phyloP scores from a whole-genome alignment of 163 green algal genomes.

The Scenedesmus sp. region DNA sequence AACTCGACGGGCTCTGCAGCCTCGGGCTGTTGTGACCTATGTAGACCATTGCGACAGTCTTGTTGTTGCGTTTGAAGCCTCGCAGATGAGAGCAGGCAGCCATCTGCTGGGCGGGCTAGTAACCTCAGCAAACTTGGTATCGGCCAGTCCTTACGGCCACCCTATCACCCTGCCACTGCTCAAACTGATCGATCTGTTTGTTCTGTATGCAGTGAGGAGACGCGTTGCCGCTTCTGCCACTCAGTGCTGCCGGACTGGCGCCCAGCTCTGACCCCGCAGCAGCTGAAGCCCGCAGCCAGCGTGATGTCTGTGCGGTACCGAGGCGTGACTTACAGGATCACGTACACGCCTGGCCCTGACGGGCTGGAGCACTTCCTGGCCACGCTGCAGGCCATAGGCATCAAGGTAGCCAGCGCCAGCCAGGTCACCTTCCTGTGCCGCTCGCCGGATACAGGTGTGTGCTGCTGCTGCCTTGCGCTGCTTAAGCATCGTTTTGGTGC shows the following conservation, averaged over 20 bases:
- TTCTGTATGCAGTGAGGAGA: conserved; percentile 78
- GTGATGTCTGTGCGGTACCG: conserved; percentile 57
- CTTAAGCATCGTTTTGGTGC: neutral
- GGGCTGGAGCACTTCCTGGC: conserved; percentile 52
- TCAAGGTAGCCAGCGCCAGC: conserved; percentile 54
- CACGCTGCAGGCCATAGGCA: conserved; percentile 53
- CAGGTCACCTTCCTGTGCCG: conserved; percentile 56
- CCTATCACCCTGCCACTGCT: neutral
- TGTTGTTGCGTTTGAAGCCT: neutral
- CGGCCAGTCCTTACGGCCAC: neutral
- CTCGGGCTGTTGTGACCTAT: neutral
- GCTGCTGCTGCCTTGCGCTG: neutral
- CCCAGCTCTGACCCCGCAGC: conserved; percentile 73
- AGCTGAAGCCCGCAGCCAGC: conserved; percentile 45
- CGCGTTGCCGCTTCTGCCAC: conserved; percentile 91
- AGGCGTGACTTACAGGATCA: conserved; percentile 53
- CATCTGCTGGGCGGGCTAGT: neutral
- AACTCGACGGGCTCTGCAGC: neutral
- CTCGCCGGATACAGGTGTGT: conserved; percentile 50
- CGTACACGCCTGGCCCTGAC: conserved; percentile 52
- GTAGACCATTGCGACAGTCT: neutral
- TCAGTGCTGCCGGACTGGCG: conserved; percentile 87
- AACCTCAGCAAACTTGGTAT: neutral
- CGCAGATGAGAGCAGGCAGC: neutral
- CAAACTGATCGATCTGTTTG: too few species aligned